A percentile compares a stretch with the other conserved stretches of the same genome.
Conservation (phyloP, 2,329 filamentous ascomycete genomes). For the Penicillium psychrosexuale region DNA sequence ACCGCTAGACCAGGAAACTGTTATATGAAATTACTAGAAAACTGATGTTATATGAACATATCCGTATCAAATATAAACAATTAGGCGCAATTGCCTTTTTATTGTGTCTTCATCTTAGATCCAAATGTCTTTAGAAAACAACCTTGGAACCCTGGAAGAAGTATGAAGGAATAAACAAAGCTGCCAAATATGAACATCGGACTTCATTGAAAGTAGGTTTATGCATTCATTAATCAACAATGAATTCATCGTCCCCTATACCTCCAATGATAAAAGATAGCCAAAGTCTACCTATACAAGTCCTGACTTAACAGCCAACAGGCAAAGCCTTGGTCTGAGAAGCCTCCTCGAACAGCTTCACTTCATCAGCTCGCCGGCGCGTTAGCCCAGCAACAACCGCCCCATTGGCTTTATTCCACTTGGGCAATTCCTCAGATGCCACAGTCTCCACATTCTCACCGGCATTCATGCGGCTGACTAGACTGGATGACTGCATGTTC, state of each 20-base stretch:
- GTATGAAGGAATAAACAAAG: too few relatives aligned
- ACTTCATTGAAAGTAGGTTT: background rate
- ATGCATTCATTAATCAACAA: background rate
- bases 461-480: slow-evolving; percentile 46
- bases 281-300: background rate
- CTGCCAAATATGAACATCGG: too few relatives aligned
- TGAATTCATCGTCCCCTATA: background rate
- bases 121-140: too few relatives aligned
- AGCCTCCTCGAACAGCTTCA: slow-evolving; percentile 38
- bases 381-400: slow-evolving; percentile 42
- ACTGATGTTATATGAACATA: too few relatives aligned
- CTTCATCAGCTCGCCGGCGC: slow-evolving; percentile 46
- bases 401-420: slow-evolving; percentile 48
- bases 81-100: too few relatives aligned
- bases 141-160: too few relatives aligned
- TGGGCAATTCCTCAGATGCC: slow-evolving; percentile 46
- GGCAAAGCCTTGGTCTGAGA: background rate
- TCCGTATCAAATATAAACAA: too few relatives aligned
- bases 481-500: slow-evolving; percentile 39
- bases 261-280: background rate
- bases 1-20: too few relatives aligned
- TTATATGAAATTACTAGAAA: too few relatives aligned
- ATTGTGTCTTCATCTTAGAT: too few relatives aligned
- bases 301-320: background rate
- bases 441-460: slow-evolving; percentile 46